Base-by-base conservation (phyloP, 345 rosid genomes). In the Boechera stricta region DNA sequence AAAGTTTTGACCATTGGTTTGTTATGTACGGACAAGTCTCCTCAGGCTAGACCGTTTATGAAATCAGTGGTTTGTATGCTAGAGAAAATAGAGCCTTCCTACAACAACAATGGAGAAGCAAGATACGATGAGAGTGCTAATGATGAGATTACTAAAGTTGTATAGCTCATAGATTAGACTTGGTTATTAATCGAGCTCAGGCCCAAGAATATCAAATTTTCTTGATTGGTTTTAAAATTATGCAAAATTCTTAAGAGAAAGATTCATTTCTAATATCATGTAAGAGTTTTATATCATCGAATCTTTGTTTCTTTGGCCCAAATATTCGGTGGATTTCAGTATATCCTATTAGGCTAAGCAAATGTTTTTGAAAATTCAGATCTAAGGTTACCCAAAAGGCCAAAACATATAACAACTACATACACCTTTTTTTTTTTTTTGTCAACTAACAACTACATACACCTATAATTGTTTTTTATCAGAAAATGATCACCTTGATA, bases 11-110 rank as follows among this genome's bases (percentile, higher is more conserved):
- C 74, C 52, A 85, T 93, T 52, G 97, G 92, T 39, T 33, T 83
- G 58, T 82, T 75, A 47, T 93, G 98, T 82, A 90, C 94, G 1
- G 78, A 80, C 5, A 88, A 82, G 67, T 54, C 83, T 47, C 97
- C 98, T 8, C 76, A 78, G 3, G 42, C 74, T 31, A 87, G 98
- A 74, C 98, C 96, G 28, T 84, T 85, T 6, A 93, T 90, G 96
- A 85, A 91, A 72, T 80, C 78, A 75, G 96, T 93, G 16, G 96
- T 93, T 61, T 86, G 86, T 52, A 91, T 91, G 94, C 82, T 93
- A 11, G 92, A 93, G 82, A 91, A 87, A 41, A 86, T 86, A 53
- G 81, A 83, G 61, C 85, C 87, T 35, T 73, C 81, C 4, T 57
- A n/a, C 63, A 31, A 51, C 62, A 48, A 58, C 33, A 12, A 29